A percentile compares a stretch with the other conserved stretches of the same genome.
These are phyloP conservation scores for Nymphaea thermarum DNA, from an alignment of 164 flowering plant genomes.

Conservation along the genomic window DNA sequence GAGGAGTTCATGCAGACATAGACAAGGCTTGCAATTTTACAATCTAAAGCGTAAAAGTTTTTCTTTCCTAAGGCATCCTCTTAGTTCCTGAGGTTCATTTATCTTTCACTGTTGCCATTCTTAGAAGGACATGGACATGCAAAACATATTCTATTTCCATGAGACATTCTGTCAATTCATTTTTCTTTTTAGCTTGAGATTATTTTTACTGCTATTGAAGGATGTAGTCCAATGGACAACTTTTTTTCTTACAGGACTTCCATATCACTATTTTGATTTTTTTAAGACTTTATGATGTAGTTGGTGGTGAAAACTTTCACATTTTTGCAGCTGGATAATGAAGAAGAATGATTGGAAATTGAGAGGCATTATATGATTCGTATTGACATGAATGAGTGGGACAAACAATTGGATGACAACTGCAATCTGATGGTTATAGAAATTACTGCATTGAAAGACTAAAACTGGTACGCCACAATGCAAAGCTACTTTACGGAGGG, in stretches of 20 bases:
- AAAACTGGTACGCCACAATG: slow-evolving; percentile 67
- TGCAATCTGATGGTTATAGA: slow-evolving; percentile 68
- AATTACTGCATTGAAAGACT: slow-evolving; percentile 72
- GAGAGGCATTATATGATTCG: slow-evolving; percentile 88
- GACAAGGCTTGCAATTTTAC: no score
- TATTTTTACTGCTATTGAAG: slow-evolving; percentile 28
- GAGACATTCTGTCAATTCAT: no score
- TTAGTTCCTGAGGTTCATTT: no score
- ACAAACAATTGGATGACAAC: slow-evolving; percentile 55
- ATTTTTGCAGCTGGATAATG: slow-evolving; percentile 94
- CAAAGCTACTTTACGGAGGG: slow-evolving; percentile 82
- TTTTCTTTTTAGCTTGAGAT: no score
- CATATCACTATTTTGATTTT: slow-evolving; percentile 50
- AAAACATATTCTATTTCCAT: no score
- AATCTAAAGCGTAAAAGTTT: no score
- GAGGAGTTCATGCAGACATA: no score
- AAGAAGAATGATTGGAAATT: slow-evolving; percentile 83
- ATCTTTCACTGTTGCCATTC: no score
- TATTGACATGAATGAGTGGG: slow-evolving; percentile 80
- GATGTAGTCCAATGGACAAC: slow-evolving; percentile 90
- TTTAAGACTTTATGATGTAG: slow-evolving; percentile 73
- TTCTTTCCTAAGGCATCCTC: no score
- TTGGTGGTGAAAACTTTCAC: slow-evolving; percentile 92
- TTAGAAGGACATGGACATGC: no score
- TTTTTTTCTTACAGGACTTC: slow-evolving; percentile 52